Conservation (phyloP, 306 rosid genomes). For the Lathyrus sativus region DNA sequence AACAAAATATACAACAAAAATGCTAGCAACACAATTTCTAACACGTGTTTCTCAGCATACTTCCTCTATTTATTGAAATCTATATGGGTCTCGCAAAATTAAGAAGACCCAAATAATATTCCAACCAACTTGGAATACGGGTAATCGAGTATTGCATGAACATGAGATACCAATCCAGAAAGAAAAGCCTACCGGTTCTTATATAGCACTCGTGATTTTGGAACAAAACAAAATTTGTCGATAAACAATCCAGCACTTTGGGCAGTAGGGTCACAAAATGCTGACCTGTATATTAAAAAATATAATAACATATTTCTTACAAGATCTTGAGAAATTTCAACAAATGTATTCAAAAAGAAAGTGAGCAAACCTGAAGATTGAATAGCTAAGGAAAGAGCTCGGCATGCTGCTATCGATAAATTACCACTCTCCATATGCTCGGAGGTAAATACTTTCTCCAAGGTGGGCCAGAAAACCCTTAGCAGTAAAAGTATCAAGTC, state of each 20-base stretch:
- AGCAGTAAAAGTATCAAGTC: constrained; percentile 74
- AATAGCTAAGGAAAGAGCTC: constrained; percentile 86
- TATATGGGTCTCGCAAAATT: background rate
- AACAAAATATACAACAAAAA: constrained; percentile 3
- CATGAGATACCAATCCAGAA: constrained; percentile 7
- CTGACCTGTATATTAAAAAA: constrained; percentile 65
- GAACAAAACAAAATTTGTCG: constrained; percentile 73
- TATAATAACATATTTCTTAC: background rate
- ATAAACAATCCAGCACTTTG: constrained; percentile 80
- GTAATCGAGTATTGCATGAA: constrained; percentile 29
- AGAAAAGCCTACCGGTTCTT: constrained; percentile 71
- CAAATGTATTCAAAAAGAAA: constrained; percentile 28
- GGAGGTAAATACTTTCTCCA: constrained; percentile 80
- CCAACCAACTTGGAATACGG: constrained; percentile 1
- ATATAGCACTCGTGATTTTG: constrained; percentile 94
- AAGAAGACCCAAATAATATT: background rate
- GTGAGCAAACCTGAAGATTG: constrained; percentile 77
- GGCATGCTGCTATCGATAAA: constrained; percentile 87
- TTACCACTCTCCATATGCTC: constrained; percentile 90
- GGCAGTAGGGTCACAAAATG: constrained; percentile 76
- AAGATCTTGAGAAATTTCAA: constrained; percentile 23
- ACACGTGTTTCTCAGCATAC: background rate
- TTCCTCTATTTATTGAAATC: background rate
- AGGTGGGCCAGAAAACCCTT: constrained; percentile 84
- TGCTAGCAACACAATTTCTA: background rate